These are phyloP conservation scores for Annulohypoxylon truncatum DNA, from an alignment of 2,329 filamentous ascomycete genomes.

Conservation along the genomic window DNA sequence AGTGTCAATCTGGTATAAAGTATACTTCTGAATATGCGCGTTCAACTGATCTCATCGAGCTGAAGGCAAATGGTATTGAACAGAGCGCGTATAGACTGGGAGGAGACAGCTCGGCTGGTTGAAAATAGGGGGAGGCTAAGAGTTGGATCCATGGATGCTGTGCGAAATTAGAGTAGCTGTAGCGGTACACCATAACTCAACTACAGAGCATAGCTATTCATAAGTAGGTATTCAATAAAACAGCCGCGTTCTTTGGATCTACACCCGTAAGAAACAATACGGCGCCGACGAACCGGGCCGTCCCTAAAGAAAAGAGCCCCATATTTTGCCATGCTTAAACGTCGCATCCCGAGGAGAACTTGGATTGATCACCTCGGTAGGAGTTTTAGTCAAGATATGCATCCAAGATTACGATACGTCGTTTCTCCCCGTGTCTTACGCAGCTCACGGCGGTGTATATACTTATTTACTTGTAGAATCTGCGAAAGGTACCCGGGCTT, in stretches of 20 bases:
- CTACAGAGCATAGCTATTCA: no score
- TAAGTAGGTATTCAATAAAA: no score
- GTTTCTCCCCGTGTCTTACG: neutral
- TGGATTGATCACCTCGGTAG: neutral
- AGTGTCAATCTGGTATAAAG: no score
- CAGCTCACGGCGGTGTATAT: neutral
- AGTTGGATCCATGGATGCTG: no score
- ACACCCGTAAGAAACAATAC: neutral
- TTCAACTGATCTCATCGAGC: no score
- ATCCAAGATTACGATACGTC: neutral
- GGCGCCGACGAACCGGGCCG: conserved; percentile 22
- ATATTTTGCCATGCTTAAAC: conserved; percentile 2
- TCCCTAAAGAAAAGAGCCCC: conserved; percentile 5
- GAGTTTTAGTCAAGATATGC: neutral
- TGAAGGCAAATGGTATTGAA: no score
- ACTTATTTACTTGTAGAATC: neutral
- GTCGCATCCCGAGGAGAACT: neutral
- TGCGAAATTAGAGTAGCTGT: no score
- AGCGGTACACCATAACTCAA: no score
- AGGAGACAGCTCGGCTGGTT: no score
- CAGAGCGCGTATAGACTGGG: no score
- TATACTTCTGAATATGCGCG: neutral
- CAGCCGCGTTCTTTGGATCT: neutral
- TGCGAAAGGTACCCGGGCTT: neutral
- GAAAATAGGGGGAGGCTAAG: no score